Evolutionary conservation across 2,329 filamentous ascomycete species (phyloP), one percentile per base, ranked within the genome.

Genomic region (Cordyceps farinosa): DNA sequence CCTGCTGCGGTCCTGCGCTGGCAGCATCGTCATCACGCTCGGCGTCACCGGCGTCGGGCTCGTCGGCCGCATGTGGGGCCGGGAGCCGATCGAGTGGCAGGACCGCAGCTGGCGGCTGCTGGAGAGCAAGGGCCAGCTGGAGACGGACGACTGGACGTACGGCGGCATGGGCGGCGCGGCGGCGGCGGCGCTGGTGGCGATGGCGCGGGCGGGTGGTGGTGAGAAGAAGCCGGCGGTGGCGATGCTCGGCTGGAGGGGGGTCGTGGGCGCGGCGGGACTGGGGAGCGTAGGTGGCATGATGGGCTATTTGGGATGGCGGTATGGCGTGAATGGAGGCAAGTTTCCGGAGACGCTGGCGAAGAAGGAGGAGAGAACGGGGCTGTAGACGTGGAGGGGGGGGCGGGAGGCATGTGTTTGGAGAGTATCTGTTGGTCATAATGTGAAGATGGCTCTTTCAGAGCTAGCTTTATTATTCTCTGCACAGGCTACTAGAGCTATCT

Each of bases 21-120:
- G 75, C 2, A 81, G 80, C 61, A 78, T 78, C 4, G 61, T 82
- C 2, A 65, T 81, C 32, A 82, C 79, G 0, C 69, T 80, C 1
- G 78, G 76, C 0, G 65, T 84, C 1, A 73, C 82, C 30, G 74
- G 74, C 1, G 64, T 80, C 5, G 80, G 75, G 66, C 75, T 84
- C 4, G 71, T 74, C 34, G 76, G 70, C 0, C 75, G 80, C 2
- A 88, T 89, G 86, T 74, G 74, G 60, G 84, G 82, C 0, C 77
- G 78, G 17, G 80, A 85, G 67, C 77, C 81, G 47, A 84, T 89
- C 38, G 86, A 89, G 72, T 89, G 86, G 86, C 74, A 82, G 69
- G 86, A 89, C 70, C 78, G 87, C 22, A 80, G 81, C 62, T 89
- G 86, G 85, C 76, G 87, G 36, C 69, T 90, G 56, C 67, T 87